Conservation (phyloP, 257 asterid genomes). For the Fraxinus anomala region DNA sequence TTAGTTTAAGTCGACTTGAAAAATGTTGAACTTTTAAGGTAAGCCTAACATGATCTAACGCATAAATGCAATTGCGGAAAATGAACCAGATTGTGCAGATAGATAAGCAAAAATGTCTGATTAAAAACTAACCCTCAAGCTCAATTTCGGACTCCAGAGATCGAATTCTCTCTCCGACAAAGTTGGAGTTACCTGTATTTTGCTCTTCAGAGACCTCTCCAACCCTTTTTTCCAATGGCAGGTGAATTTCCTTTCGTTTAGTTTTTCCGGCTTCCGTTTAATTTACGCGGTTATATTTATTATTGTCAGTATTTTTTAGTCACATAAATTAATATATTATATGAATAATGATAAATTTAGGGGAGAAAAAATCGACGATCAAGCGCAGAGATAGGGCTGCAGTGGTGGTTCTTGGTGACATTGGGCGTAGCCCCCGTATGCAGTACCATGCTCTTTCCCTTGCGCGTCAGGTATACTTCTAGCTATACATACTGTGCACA, state of each 20-base stretch:
- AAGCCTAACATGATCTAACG: too few relatives aligned
- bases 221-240: neutral
- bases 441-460: constrained; percentile 96
- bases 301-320: neutral
- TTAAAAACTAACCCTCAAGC: neutral
- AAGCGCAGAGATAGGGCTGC: constrained; percentile 80
- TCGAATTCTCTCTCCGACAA: neutral
- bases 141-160: neutral
- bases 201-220: neutral
- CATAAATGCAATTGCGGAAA: neutral
- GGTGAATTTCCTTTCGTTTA: neutral
- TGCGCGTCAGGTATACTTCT: constrained; percentile 68
- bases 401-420: constrained; percentile 92
- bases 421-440: constrained; percentile 98
- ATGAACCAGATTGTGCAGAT: neutral
- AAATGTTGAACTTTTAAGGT: too few relatives aligned
- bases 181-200: neutral
- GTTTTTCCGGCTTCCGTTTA: neutral
- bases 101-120: too few relatives aligned
- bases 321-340: neutral
- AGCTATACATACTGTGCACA: too few relatives aligned
- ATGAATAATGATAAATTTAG: constrained; percentile 1
- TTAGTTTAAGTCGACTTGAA: too few relatives aligned
- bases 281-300: neutral
- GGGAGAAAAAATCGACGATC: constrained; percentile 31